phyloP scores from a whole-genome alignment of 2,329 filamentous ascomycete genomes.

The Cercospora brassicicola region DNA sequence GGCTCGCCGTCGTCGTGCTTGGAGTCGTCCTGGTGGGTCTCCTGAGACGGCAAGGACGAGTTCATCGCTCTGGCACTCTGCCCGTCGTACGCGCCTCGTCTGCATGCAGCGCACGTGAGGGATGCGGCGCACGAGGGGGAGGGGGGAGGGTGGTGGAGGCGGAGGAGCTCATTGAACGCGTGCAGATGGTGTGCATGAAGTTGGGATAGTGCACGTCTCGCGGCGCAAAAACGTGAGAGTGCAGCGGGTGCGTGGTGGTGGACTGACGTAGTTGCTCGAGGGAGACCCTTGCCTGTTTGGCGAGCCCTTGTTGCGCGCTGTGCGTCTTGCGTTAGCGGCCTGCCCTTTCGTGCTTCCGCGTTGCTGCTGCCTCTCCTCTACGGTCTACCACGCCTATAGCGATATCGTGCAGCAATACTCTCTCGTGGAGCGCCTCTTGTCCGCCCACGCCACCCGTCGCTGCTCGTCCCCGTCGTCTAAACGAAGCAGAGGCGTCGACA shows the following conservation, averaged over 20 bases:
- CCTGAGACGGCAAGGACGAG: constrained; percentile 21
- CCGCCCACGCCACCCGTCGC: background rate
- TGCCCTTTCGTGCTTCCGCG: background rate
- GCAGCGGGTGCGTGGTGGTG: background rate
- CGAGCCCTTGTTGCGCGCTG: background rate
- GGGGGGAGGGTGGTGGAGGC: background rate
- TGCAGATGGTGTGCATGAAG: background rate
- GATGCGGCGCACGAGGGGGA: background rate
- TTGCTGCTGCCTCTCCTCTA: background rate
- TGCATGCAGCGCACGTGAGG: constrained; percentile 1
- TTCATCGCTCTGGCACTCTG: constrained; percentile 25
- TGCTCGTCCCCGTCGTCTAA: background rate
- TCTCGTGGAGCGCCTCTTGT: background rate
- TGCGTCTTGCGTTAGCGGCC: background rate
- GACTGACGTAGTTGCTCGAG: background rate
- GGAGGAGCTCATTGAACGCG: constrained; percentile 7
- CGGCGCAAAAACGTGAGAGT: background rate
- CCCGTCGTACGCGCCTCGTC: constrained; percentile 6
- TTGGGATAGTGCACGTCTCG: background rate
- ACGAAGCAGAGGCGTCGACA: constrained; percentile 1
- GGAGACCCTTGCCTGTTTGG: background rate
- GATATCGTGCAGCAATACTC: background rate
- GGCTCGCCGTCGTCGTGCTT: constrained; percentile 27
- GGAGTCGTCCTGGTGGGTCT: constrained; percentile 21
- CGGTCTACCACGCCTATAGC: background rate